Base-by-base conservation (phyloP, 2,329 filamentous ascomycete species). In the Fusarium sp. region DNA sequence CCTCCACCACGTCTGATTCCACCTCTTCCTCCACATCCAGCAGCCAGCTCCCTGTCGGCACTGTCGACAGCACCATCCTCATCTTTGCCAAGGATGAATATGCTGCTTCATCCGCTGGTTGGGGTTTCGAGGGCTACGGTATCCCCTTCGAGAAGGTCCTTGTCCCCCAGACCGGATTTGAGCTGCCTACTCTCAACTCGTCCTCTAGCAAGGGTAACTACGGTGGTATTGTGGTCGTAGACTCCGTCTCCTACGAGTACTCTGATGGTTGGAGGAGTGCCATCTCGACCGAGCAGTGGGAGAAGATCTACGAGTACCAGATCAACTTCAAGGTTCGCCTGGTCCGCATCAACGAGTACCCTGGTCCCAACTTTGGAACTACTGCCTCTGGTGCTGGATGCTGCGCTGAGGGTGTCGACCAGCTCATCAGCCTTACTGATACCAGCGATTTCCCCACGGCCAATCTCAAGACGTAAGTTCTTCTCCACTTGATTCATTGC, bases 271-370 rank as follows among this genome's bases (percentile, higher is more conserved):
- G 72, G 72, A 60, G 40, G n/a, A 74, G 70, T 4, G 72, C 70
- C 22, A 59, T 74, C 5, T 73, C 72, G 3, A 33, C 18, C 10
- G 50, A 60, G 2, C 71, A 73, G 56, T 74, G 72, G 72, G 33
- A 65, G n/a, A 14, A 20, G 7, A 62, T 74, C 57, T 66, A 65
- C 14, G 63, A 61, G 7, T 74, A 74, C 47, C 72, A 74, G 50
- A 38, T 62, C 10, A 38, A 65, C 18, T 74, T 73, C 50, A 60
- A 66, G 22, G 68, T 66, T 11, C 72, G 72, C 10, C 64, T 74
- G 65, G 72, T 74, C 27, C 72, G 72, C 58, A 69, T 74, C 25
- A 74, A 74, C 8, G 72, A 74, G 29, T 73, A 54, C 35, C 72
- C 72, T 25, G 67, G 59, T 13, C 10, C 35, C 16, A 38, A 63